Evolutionary conservation across 2,329 filamentous ascomycete species (phyloP).

Genomic region (Neofusicoccum ribis): DNA sequence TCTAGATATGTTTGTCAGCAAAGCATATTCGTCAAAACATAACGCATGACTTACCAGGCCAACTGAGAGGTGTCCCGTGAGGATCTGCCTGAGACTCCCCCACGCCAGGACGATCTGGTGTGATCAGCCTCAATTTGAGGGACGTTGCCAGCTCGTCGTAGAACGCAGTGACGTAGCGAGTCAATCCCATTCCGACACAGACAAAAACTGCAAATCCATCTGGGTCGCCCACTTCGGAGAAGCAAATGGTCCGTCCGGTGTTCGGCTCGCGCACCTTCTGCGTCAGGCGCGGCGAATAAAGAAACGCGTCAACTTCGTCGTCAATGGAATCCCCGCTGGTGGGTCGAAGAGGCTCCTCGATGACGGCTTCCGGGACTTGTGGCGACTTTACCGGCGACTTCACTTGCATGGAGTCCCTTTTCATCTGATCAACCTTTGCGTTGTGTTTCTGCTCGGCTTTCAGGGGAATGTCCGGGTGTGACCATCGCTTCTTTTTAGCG

Average conservation of each 20-base stretch:
- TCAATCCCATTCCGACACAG: constrained; percentile 96
- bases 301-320: constrained; percentile 80
- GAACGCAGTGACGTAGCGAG: constrained; percentile 92
- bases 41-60: constrained; percentile 69
- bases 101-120: constrained; percentile 89
- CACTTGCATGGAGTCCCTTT: constrained; percentile 17
- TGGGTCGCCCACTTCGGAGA: constrained; percentile 93
- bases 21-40: constrained; percentile 35
- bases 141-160: constrained; percentile 94
- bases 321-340: constrained; percentile 84
- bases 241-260: constrained; percentile 85
- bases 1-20: constrained; percentile 43
- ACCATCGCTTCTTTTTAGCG: constrained; percentile 39
- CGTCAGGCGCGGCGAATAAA: constrained; percentile 79
- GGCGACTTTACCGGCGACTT: constrained; percentile 38
- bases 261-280: constrained; percentile 86
- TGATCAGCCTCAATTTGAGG: constrained; percentile 85
- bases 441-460: constrained; percentile 40
- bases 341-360: constrained; percentile 65
- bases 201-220: constrained; percentile 91
- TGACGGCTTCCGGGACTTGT: constrained; percentile 45
- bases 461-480: constrained; percentile 42
- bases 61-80: constrained; percentile 84
- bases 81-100: constrained; percentile 86
- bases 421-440: constrained; percentile 17